Percentiles rank a stretch among this genome's conserved stretches.
These are phyloP conservation scores for Aspergillus amoenus DNA, from an alignment of 2,329 filamentous ascomycete species.

Conservation along the genomic window DNA sequence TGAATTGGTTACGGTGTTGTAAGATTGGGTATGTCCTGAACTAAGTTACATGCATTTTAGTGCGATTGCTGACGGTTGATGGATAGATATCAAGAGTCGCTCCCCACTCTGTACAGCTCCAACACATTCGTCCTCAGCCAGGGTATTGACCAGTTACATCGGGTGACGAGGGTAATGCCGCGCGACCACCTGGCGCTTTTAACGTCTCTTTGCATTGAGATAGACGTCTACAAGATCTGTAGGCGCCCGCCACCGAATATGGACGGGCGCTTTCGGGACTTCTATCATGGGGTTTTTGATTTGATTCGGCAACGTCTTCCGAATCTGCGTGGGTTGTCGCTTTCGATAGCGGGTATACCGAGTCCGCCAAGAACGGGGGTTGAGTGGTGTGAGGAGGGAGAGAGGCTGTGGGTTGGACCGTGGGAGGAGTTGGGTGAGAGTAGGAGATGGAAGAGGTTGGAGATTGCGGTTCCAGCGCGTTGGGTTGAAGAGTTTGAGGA, in stretches of 20 bases:
- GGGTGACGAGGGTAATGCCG: constrained; percentile 6
- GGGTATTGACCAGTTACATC: constrained; percentile 13
- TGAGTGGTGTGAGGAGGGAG: constrained; percentile 1
- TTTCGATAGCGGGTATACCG: constrained; percentile 9
- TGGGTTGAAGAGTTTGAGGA: not conserved
- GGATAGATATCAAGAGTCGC: not conserved
- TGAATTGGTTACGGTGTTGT: constrained; percentile 10
- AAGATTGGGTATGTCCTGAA: not conserved
- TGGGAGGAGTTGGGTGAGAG: not conserved
- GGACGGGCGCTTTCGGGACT: not conserved
- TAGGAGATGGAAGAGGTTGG: not conserved
- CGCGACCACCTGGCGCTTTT: not conserved
- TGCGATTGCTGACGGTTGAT: not conserved
- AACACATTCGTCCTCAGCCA: constrained; percentile 13
- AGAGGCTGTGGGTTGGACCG: not conserved
- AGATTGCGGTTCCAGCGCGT: not conserved
- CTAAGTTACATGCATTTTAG: too few species aligned
- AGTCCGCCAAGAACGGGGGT: not conserved
- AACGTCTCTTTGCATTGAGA: constrained; percentile 7
- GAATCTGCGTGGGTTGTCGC: not conserved
- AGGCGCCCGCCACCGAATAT: constrained; percentile 1
- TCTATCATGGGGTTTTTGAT: constrained; percentile 5
- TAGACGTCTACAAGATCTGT: constrained; percentile 9
- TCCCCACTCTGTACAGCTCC: constrained; percentile 2
- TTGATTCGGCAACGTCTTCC: not conserved